Base-by-base conservation (phyloP, 2,329 filamentous ascomycete species). In the Hymenoscyphus fraxineus region DNA sequence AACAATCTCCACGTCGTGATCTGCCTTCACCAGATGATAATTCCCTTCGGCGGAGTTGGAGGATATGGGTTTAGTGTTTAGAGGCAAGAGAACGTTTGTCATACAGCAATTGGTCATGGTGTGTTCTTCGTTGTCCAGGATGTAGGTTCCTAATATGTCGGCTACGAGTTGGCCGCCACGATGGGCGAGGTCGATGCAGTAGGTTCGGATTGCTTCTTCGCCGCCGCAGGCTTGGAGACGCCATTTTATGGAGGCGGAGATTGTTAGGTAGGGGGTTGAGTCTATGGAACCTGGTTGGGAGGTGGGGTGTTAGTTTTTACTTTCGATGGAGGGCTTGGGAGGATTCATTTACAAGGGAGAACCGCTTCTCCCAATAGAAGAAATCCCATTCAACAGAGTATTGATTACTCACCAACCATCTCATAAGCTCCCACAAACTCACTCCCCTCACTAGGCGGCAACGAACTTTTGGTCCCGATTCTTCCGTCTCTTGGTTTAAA, bases 241-340 rank as follows among this genome's bases (percentile, higher is more conserved):
- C 84, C 90, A 97, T 9, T 87, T 85, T 16, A 95, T 81, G 72
- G 88, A 92, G 0, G 92, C 79, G 68, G 88, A 94, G 0, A 91
- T 85, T 4, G 85, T 80, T 66, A 85, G 87, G 72, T 97, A 93
- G 5, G 87, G 76, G 0, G 93, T 96, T 35, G 35, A 35, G 35
- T 35, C 35, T 35, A 35, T 10, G 9, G 35, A 35, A 9, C 35
- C 35, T 35, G 35, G 35, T 35, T 7, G 35, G 35, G 35, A 10
- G 35, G 35, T 35, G 6, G 35, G 1, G 35, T 35, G 35, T 35
- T 35, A 35, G 35, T 35, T 1, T 35, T 35, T 35, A 1, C 35
- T 1, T 35, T 35, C 35, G 35, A 1, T 35, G 35, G 4, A 4
- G 32, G 2, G 2, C 1, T 9, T 35, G 6, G 5, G 2, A 5